These are phyloP conservation scores for Isatis tinctoria DNA, from an alignment of 345 rosid genomes.

Conservation along the genomic window DNA sequence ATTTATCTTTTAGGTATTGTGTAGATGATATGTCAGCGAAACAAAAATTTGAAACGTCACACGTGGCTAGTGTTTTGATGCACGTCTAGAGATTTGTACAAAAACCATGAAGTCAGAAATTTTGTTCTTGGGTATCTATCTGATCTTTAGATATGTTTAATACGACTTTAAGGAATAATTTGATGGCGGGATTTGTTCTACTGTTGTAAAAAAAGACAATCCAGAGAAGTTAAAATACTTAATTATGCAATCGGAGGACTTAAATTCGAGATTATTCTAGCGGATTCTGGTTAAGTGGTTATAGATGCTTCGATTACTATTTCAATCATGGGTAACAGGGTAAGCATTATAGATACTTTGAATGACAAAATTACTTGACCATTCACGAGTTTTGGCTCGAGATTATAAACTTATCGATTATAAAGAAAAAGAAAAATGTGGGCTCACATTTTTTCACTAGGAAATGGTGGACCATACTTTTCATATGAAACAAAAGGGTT, in stretches of 20 bases:
- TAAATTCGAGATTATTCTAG: too few relatives aligned
- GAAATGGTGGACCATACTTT: slow-evolving; percentile 25
- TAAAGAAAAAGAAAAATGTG: neutral
- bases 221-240: too few relatives aligned
- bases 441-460: too few relatives aligned
- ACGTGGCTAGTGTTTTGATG: slow-evolving; percentile 23
- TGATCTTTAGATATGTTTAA: neutral
- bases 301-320: neutral
- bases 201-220: too few relatives aligned
- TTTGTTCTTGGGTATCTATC: slow-evolving; percentile 1
- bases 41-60: neutral
- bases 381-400: neutral
- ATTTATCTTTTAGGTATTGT: slow-evolving; percentile 22
- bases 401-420: neutral
- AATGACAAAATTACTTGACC: neutral
- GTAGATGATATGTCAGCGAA: slow-evolving; percentile 17
- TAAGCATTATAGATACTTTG: neutral
- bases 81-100: neutral
- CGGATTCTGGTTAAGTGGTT: neutral
- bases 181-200: too few relatives aligned
- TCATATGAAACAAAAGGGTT: neutral
- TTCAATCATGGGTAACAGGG: neutral
- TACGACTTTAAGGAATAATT: too few relatives aligned
- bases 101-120: slow-evolving; percentile 20
- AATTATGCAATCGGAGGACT: neutral